Evolutionary conservation across 257 asterid genomes (phyloP).

Genomic region (Mentha longifolia): DNA sequence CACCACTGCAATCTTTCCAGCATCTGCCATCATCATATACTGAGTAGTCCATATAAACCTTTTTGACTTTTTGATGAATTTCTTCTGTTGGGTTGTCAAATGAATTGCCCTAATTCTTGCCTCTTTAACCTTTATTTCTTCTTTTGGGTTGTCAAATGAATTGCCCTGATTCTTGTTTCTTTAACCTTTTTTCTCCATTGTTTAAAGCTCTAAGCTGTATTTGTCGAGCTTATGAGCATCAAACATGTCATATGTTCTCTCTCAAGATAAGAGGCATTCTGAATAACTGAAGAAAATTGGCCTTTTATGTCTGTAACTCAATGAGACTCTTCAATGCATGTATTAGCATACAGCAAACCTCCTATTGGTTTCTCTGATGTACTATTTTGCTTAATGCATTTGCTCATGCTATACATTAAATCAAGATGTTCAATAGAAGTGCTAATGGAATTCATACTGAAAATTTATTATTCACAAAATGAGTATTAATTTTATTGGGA

Average conservation of each 20-base stretch:
- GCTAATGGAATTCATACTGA: not conserved
- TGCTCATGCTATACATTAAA: not conserved
- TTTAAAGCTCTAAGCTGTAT: not conserved
- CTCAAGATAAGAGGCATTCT: not conserved
- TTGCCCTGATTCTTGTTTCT: not conserved
- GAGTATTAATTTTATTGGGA: not conserved
- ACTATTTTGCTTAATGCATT: not conserved
- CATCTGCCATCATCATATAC: not conserved
- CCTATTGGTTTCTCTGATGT: not conserved
- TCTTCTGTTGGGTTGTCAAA: not conserved
- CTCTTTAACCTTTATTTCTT: not conserved
- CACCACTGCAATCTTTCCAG: not conserved
- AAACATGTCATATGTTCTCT: not conserved
- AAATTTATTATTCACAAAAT: not conserved
- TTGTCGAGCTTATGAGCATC: not conserved
- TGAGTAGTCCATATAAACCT: not conserved
- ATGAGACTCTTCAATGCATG: not conserved
- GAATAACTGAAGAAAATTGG: not conserved
- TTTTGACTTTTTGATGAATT: not conserved
- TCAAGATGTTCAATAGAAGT: not conserved
- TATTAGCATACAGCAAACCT: not conserved
- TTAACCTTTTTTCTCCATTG: not conserved
- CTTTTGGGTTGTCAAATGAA: not conserved
- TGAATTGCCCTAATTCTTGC: not conserved
- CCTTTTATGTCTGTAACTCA: not conserved